Base-by-base conservation (phyloP, 148 eudicot species). In the Rhododendron mucronatum region DNA sequence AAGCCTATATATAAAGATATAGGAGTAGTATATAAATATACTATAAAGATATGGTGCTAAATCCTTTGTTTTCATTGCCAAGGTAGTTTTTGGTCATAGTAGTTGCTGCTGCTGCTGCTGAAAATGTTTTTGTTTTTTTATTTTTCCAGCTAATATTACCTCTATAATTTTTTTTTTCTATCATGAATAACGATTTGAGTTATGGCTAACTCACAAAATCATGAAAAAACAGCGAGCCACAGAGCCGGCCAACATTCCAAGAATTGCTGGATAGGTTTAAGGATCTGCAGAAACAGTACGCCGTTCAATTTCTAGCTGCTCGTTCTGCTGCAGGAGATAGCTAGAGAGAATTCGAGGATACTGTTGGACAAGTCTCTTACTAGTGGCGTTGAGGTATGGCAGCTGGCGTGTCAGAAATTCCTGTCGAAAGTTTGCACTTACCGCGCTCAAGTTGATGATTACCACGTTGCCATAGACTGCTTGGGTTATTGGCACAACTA, bases 201-300 rank as follows among this genome's bases (percentile, higher is more conserved):
- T 57, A 67, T 75, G 55, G 26, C 73, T 30, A 5, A 44, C 4
- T 83, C 18, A 23, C 51, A 44, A 44, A 61, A 39, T 78, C n/a
- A 13, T 53, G 83, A 73, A 82, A 61, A 71, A 26, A 83, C 95
- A 97, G 99, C 41, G 98, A 97, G 48, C 98, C 98, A 59, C 93
- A 91, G 63, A 69, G 73, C 30, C 95, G 99, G 11, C 99, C 98
- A 48, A 84, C 98, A 14, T 95, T 95, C 90, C 98, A 93, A 82
- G 98, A 95, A 78, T 85, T 97, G 90, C 88, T 97, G 65, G 99
- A 95, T 67, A 95, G 85, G 88, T 94, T 95, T 39, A 95, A 92
- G 92, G 95, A 94, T 83, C 67, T 97, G 89, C 98, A 93, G 86
- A 93, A 90, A 85, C 95, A 91, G 80, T 90, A 89, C 69, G 82